A percentile compares a stretch with the other conserved stretches of the same genome.
phyloP scores from a whole-genome alignment of 228 moss, liverwort and hornwort species.

The Sphagnum magellanicum region DNA sequence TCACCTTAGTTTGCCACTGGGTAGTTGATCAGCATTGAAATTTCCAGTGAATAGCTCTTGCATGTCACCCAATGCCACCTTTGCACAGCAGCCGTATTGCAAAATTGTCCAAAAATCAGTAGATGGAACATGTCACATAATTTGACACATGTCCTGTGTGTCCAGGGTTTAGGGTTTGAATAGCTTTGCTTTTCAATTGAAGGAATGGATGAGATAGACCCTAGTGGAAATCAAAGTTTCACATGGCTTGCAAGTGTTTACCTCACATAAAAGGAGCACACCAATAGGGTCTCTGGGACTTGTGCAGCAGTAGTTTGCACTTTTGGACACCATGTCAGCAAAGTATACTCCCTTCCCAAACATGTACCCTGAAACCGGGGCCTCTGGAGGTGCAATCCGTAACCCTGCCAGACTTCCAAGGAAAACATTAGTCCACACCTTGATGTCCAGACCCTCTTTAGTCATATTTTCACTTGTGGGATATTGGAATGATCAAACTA shows the following conservation, averaged over 20 bases:
- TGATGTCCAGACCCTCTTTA: too few relatives aligned
- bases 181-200: neutral
- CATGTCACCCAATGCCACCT: conserved; percentile 92
- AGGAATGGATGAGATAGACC: too few relatives aligned
- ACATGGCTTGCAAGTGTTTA: conserved; percentile 6
- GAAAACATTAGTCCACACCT: conserved; percentile 8
- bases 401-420: conserved; percentile 41
- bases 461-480: too few relatives aligned
- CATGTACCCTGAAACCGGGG: conserved; percentile 86
- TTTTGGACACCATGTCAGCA: conserved; percentile 95
- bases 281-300: conserved; percentile 29
- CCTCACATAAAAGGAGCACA: conserved; percentile 86
- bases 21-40: conserved; percentile 56
- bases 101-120: neutral
- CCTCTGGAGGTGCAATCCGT: conserved; percentile 96
- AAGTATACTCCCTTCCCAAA: conserved; percentile 99
- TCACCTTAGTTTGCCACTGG: conserved; percentile 75
- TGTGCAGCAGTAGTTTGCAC: conserved; percentile 84
- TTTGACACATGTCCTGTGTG: neutral
- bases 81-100: neutral
- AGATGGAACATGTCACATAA: neutral
- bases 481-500: neutral
- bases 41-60: conserved; percentile 33
- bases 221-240: neutral
- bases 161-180: neutral